These are phyloP conservation scores for Cercospora janseana DNA, from an alignment of 2,329 filamentous ascomycete species.

Conservation along the genomic window DNA sequence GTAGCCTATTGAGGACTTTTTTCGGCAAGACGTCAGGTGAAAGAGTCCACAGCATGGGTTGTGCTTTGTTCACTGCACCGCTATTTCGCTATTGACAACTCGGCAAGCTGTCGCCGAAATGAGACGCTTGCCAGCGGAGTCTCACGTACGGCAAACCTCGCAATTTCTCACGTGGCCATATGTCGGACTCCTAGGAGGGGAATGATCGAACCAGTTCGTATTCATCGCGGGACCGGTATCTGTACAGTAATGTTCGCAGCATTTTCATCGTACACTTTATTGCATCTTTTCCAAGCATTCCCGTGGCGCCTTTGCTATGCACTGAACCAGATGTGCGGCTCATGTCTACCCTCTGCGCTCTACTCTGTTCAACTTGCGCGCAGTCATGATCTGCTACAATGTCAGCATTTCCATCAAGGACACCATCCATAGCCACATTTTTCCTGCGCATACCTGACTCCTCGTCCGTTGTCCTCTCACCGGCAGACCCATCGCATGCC, in stretches of 20 bases:
- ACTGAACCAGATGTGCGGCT: not conserved
- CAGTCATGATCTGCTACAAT: slow-evolving; percentile 55
- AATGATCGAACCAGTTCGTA: not conserved
- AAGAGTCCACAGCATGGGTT: not conserved
- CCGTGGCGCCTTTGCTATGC: slow-evolving; percentile 25
- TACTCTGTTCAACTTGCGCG: slow-evolving; percentile 58
- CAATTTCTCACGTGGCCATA: too few species aligned
- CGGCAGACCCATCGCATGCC: slow-evolving; percentile 90
- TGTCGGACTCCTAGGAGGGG: too few species aligned
- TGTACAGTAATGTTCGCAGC: slow-evolving; percentile 7
- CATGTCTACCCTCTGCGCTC: slow-evolving; percentile 50
- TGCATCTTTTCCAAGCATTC: not conserved
- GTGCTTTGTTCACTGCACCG: too few species aligned
- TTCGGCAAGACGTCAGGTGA: not conserved
- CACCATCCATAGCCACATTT: not conserved
- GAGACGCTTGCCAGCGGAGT: too few species aligned
- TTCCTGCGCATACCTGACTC: slow-evolving; percentile 57
- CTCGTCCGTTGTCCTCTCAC: slow-evolving; percentile 87
- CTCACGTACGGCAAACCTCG: too few species aligned
- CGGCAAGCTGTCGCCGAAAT: too few species aligned
- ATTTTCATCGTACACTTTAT: slow-evolving; percentile 5
- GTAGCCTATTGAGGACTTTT: not conserved
- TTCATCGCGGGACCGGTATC: slow-evolving; percentile 7
- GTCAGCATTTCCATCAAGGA: slow-evolving; percentile 12
- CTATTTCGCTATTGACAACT: too few species aligned